These are phyloP conservation scores for Crithidia bombi DNA, from an alignment of 208 protist species.

Conservation along the genomic window DNA sequence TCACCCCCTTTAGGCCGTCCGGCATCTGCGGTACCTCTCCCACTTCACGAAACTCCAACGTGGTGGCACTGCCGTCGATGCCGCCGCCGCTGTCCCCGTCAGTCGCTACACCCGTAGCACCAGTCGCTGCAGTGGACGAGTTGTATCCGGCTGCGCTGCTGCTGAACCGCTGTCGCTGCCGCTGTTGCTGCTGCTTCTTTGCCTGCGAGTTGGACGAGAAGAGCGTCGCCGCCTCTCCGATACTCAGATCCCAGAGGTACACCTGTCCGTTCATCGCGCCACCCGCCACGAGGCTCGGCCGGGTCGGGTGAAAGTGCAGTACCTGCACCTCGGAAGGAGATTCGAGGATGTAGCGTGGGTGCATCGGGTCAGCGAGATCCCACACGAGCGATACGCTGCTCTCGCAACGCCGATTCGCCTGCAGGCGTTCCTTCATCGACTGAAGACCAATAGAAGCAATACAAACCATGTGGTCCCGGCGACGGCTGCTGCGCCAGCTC, in stretches of 20 bases:
- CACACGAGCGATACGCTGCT: constrained; percentile 85
- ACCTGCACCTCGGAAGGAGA: constrained; percentile 89
- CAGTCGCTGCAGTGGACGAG: neutral
- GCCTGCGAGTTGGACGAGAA: constrained; percentile 18
- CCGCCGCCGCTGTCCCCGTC: neutral
- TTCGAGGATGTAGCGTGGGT: constrained; percentile 88
- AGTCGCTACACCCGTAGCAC: neutral
- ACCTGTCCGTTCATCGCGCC: constrained; percentile 92
- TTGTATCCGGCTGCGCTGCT: neutral
- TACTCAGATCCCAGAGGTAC: constrained; percentile 88
- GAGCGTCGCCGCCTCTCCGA: constrained; percentile 39
- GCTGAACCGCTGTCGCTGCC: constrained; percentile 3
- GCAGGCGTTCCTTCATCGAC: constrained; percentile 74
- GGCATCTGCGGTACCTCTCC: constrained; percentile 81
- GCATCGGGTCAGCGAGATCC: constrained; percentile 91
- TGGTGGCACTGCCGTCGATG: neutral
- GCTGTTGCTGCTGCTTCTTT: constrained; percentile 21
- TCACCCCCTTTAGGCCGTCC: constrained; percentile 67
- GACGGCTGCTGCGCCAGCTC: constrained; percentile 75
- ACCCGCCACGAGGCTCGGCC: constrained; percentile 83
- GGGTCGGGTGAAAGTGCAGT: constrained; percentile 83
- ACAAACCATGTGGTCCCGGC: constrained; percentile 77
- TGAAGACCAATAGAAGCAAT: constrained; percentile 73
- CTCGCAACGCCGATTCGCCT: constrained; percentile 73
- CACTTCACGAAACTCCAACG: constrained; percentile 45